Conservation (phyloP, 805 yeast species). For the Candida oleophila region DNA sequence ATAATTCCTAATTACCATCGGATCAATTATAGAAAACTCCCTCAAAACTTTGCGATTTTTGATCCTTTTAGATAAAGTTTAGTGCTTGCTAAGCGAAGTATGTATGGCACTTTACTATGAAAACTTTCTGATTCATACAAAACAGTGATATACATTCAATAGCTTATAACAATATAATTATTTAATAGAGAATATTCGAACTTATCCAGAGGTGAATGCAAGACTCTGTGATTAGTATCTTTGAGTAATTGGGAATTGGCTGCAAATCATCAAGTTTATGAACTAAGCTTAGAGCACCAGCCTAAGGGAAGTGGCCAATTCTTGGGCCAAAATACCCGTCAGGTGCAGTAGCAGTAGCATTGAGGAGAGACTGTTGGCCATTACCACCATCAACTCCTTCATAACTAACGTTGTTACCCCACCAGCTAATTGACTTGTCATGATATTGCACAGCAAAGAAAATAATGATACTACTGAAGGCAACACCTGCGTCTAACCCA, state of each 20-base stretch:
- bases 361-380: background rate
- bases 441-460: constrained; percentile 28
- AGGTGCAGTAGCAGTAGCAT: constrained; percentile 14
- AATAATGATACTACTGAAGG: constrained; percentile 32
- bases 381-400: constrained; percentile 9
- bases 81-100: too few relatives aligned
- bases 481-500: constrained; percentile 33
- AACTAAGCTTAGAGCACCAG: background rate
- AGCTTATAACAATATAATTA: too few relatives aligned
- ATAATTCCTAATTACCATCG: too few relatives aligned
- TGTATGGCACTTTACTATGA: too few relatives aligned
- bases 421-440: constrained; percentile 25
- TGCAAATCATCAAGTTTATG: background rate
- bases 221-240: background rate
- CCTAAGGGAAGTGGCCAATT: constrained; percentile 12
- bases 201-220: background rate
- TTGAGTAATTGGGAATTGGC: background rate
- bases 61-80: too few relatives aligned
- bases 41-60: too few relatives aligned
- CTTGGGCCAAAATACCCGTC: constrained; percentile 36
- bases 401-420: constrained; percentile 24
- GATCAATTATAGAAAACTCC: too few relatives aligned
- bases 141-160: too few relatives aligned
- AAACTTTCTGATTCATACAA: too few relatives aligned
- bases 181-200: too few relatives aligned